Evolutionary conservation across 2,329 filamentous ascomycete genomes (phyloP), one percentile per base, ranked within the genome.

Genomic region (Curvularia hawaiiensis): DNA sequence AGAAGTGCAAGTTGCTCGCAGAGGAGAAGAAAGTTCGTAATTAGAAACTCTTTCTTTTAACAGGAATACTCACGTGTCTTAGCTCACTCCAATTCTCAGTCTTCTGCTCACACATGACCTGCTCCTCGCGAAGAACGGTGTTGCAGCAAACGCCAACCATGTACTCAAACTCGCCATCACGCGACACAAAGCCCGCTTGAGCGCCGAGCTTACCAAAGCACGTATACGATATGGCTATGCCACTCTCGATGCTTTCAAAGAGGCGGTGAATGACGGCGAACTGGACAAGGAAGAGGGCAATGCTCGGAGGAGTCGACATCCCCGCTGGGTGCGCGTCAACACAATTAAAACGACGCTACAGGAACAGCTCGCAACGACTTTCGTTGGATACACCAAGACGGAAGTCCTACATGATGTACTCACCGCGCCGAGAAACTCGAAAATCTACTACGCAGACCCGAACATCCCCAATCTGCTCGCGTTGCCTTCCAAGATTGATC

Each of bases 301-400:
- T 44, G 60, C 8, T 79, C 84, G 59, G 78, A 83, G 33, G 68
- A 68, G 63, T 3, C 78, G 79, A 40, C 90, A 94, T 71, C 93
- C 92, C n/a, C 87, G 95, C 52, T 99, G 95, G 95, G 86, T 97
- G 40, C 87, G 95, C 2, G 82, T 98, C 61, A 99, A 98, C 72
- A 87, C 88, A 0, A 78, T 97, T 12, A 88, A 87, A 65, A 88
- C 88, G 11, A 88, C 83, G 0, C 73, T 96, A 5, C 82, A 88
- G 18, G 83, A 87, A 4, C 90, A 96, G 76, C 79, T 97, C n/a
- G 79, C 82, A 16, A 88, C 85, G 0, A 94, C 90, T 0, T 97
- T 98, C 74, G 76, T 82, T 0, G 81, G 79, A 0, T 94, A 88
- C 66, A 76, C 79, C 20, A 79, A 81, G 45, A 86, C 88, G 1